Evolutionary conservation across 805 yeast genomes (phyloP), one percentile per base, ranked within the genome.

Genomic region (Scheffersomyces ergatensis): DNA sequence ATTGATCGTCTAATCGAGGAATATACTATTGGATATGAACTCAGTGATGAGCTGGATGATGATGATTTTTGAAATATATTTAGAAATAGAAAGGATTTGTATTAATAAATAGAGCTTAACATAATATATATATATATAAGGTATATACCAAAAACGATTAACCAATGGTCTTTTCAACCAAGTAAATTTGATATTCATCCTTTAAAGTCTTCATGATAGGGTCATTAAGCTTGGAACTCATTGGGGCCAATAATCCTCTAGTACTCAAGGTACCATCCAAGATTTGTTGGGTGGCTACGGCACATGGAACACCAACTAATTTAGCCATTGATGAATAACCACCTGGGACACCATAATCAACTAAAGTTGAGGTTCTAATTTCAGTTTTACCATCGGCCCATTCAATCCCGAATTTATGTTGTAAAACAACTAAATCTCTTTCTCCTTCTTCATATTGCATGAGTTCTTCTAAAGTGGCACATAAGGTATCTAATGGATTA

Each of bases 241-340:
- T 85, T 61, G 99, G 99, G 40, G 97, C 98, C 54, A 82, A 76
- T 62, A 93, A 76, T 54, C 99, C 99, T 47, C 74, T 78, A 54
- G 77, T 76, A 56, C 81, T 76, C 52, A 77, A 74, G 43, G 83
- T 79, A 51, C 97, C 97, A 53, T 85, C 80, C 56, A 93, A 77
- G 48, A 93, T 85, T 67, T 86, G 84, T 70, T 81, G 80, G 44
- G 85, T 76, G 23, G 98, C 99, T 63, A 93, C 95, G 40, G 97
- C 97, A 72, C 96, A 92, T 52, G 99, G 99, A 49, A 89, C 92
- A 74, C 99, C 99, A 41, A 93, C 99, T 50, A 88, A 80, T 65
- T 92, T 90, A 52, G 99, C 99, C 99, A 93, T 93, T 26, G 98
- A 90, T 31, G 96, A 85, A 82, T 92, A 93, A 46, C 90, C 89